Conservation (phyloP, 2,329 filamentous ascomycete species). For the Penicillium sp. region DNA sequence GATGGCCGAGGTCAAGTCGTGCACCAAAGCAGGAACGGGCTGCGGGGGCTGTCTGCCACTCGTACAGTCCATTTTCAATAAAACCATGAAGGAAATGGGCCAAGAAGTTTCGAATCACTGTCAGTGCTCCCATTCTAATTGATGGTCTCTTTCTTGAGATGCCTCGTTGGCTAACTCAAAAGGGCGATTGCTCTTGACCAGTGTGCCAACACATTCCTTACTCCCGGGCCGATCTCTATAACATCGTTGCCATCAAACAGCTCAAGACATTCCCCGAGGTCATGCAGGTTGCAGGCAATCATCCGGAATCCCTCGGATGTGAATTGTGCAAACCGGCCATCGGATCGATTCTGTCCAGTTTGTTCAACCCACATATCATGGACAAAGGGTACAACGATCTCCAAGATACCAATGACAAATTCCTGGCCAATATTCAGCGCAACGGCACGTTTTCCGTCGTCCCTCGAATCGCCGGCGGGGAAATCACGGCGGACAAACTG, state of each 20-base stretch:
- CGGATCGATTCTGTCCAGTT: constrained; percentile 70
- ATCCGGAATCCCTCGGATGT: constrained; percentile 68
- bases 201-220: constrained; percentile 78
- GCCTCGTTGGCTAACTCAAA: no score
- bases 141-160: no score
- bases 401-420: constrained; percentile 87
- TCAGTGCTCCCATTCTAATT: constrained; percentile 15
- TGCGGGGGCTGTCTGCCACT: constrained; percentile 88
- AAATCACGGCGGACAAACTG: constrained; percentile 81
- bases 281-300: constrained; percentile 71
- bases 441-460: constrained; percentile 89
- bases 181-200: constrained; percentile 14
- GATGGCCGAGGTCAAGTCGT: constrained; percentile 75
- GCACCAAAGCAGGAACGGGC: constrained; percentile 85
- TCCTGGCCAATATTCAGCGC: constrained; percentile 81
- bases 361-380: constrained; percentile 81
- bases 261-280: constrained; percentile 66
- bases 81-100: constrained; percentile 77
- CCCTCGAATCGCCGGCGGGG: constrained; percentile 73
- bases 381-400: constrained; percentile 63
- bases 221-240: constrained; percentile 82
- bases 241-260: constrained; percentile 77
- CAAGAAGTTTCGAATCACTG: constrained; percentile 77
- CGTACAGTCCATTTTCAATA: constrained; percentile 84
- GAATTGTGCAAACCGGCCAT: constrained; percentile 81